Evolutionary conservation across 352 stramenopile genomes (phyloP).

Genomic region (Saprolegnia diclina): DNA sequence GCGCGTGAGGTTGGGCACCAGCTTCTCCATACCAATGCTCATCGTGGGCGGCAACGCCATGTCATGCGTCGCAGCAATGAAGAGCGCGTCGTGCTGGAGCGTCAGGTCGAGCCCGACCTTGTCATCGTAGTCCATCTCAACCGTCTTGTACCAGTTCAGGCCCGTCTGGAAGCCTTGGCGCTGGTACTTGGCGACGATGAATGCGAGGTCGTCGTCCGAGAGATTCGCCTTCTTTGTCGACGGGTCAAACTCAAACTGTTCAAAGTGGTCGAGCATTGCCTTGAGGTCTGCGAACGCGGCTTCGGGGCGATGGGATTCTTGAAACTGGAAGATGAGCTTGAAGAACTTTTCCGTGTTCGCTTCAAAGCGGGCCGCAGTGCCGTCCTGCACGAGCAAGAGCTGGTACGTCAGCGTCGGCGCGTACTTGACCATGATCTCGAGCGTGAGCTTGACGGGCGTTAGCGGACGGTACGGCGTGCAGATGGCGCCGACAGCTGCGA

Average conservation of each 20-base stretch:
- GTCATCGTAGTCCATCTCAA: constrained; percentile 41
- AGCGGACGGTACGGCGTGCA: constrained; percentile 64
- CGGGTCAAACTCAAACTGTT: constrained; percentile 4
- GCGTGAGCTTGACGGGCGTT: constrained; percentile 33
- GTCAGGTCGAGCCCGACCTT: constrained; percentile 30
- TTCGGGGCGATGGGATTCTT: constrained; percentile 26
- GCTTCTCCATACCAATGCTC: constrained; percentile 47
- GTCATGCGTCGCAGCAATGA: constrained; percentile 55
- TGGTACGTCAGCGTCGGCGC: constrained; percentile 63
- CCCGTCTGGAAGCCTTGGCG: constrained; percentile 49
- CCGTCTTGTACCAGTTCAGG: constrained; percentile 42
- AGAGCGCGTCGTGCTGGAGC: constrained; percentile 50
- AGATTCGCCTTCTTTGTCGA: constrained; percentile 19
- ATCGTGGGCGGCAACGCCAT: constrained; percentile 49
- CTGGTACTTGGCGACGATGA: constrained; percentile 54
- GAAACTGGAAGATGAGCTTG: constrained; percentile 17
- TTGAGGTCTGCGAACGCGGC: background rate
- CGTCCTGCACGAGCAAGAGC: constrained; percentile 41
- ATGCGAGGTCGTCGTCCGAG: constrained; percentile 48
- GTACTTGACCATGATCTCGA: constrained; percentile 43
- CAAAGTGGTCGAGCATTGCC: constrained; percentile 2
- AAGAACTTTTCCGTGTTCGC: background rate
- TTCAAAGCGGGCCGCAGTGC: background rate
- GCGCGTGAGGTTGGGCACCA: constrained; percentile 48
- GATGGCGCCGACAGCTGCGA: constrained; percentile 49